phyloP scores from a whole-genome alignment of 2,329 filamentous ascomycete genomes.

The Dactylellina cionopaga region DNA sequence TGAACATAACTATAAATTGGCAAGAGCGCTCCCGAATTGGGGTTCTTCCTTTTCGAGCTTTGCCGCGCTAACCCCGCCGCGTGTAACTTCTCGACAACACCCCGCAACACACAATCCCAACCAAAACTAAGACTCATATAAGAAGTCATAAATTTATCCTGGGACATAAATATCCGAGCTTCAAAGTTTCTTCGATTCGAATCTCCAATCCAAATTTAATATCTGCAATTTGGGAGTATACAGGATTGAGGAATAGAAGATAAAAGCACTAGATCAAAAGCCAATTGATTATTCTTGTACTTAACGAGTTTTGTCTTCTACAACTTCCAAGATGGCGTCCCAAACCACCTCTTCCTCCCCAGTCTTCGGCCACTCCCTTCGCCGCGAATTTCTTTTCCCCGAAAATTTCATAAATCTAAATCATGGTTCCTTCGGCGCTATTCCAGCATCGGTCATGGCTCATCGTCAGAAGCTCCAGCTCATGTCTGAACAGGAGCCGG shows the following conservation, averaged over 20 bases:
- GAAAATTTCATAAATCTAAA: constrained; percentile 45
- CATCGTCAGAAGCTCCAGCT: constrained; percentile 74
- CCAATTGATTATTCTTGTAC: no score
- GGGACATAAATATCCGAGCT: no score
- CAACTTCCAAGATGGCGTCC: not conserved
- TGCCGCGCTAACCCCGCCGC: constrained; percentile 24
- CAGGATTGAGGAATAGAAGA: no score
- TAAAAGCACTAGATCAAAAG: no score
- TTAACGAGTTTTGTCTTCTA: no score
- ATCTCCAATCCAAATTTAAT: no score
- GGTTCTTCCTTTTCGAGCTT: constrained; percentile 14
- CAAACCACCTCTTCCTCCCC: not conserved
- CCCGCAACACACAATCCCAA: constrained; percentile 40
- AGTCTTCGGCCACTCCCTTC: constrained; percentile 36
- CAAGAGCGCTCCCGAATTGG: not conserved
- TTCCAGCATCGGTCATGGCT: constrained; percentile 71
- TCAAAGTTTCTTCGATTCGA: no score
- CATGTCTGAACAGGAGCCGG: constrained; percentile 73
- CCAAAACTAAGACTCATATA: no score
- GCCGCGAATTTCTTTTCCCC: constrained; percentile 45
- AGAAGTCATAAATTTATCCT: no score
- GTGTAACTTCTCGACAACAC: constrained; percentile 34
- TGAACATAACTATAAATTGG: not conserved
- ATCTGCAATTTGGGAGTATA: no score
- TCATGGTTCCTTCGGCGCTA: constrained; percentile 79